Conservation (phyloP, 495 filamentous ascomycete species). For the Penicillium mononematosum region DNA sequence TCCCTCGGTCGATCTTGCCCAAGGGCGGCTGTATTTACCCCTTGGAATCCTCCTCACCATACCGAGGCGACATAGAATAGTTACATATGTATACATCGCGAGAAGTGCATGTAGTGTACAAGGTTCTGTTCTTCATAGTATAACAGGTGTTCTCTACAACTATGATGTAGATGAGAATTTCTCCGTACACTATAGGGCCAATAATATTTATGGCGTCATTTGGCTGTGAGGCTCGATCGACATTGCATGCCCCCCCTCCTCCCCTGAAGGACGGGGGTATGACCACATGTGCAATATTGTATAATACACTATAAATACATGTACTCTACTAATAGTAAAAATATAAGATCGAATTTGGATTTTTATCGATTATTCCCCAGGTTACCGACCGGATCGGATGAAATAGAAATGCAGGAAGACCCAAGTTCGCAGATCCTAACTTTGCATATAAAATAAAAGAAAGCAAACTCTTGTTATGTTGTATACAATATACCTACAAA, state of each 20-base stretch:
- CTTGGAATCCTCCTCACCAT: neutral
- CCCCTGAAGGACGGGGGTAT: conserved; percentile 20
- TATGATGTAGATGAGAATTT: too few species aligned
- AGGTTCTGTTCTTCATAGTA: neutral
- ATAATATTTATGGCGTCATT: conserved; percentile 24
- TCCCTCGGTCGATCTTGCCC: conserved; percentile 6
- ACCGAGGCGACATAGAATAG: neutral
- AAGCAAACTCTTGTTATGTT: too few species aligned
- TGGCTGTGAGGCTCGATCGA: conserved; percentile 38
- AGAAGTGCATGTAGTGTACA: neutral
- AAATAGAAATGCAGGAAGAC: conserved; percentile 1
- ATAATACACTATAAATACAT: neutral
- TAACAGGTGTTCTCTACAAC: neutral
- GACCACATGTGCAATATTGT: conserved; percentile 4
- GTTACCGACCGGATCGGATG: neutral
- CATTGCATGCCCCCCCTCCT: conserved; percentile 38
- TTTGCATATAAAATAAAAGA: neutral
- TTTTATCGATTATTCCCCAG: neutral
- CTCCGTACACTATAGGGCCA: neutral
- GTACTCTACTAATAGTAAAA: neutral
- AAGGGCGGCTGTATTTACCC: conserved; percentile 4
- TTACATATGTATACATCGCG: too few species aligned
- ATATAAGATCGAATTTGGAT: neutral
- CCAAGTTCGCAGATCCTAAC: neutral
- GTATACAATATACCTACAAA: too few species aligned